Evolutionary conservation across 306 rosid genomes (phyloP), one percentile per base, ranked within the genome.

Genomic region (Gastrolobium bilobum): DNA sequence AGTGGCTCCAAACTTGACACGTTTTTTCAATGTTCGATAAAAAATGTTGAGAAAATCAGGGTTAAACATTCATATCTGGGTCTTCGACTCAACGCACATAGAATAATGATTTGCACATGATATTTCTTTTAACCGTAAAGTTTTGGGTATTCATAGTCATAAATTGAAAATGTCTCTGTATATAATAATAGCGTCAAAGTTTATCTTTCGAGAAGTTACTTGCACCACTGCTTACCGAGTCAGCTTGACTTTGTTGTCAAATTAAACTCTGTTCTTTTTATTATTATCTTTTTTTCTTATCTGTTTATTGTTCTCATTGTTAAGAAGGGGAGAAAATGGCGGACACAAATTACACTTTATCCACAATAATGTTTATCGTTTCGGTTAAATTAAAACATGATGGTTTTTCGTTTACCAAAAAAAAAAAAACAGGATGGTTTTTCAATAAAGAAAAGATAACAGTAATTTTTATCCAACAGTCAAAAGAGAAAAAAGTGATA

Each of bases 401-500:
- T n/a, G n/a, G n/a, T n/a, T n/a, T n/a, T n/a, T n/a, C n/a, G n/a
- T n/a, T n/a, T n/a, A n/a, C n/a, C n/a, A n/a, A n/a, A n/a, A n/a
- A n/a, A n/a, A n/a, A n/a, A n/a, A n/a, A n/a, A n/a, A n/a, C n/a
- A n/a, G n/a, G n/a, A n/a, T n/a, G n/a, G 4, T 15, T 9, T 75
- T 30, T 38, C 8, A 50, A 76, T 26, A 63, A 63, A 57, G 51
- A 7, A 1, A 10, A 38, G 53, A 29, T 52, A 13, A 57, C 37
- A 77, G 68, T 54, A 9, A 29, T 7, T 10, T 59, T 0, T 42
- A 79, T 87, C 87, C 87, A 85, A 77, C 73, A 93, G 97, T 92
- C 97, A 78, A 90, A 92, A 88, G 89, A 82, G 83, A 34, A 14
- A 76, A 88, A 81, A 67, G 60, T 58, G 84, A 83, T 71, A 82